Evolutionary conservation across 2,329 filamentous ascomycete genomes (phyloP).

Genomic region (Hymenoscyphus infarciens): DNA sequence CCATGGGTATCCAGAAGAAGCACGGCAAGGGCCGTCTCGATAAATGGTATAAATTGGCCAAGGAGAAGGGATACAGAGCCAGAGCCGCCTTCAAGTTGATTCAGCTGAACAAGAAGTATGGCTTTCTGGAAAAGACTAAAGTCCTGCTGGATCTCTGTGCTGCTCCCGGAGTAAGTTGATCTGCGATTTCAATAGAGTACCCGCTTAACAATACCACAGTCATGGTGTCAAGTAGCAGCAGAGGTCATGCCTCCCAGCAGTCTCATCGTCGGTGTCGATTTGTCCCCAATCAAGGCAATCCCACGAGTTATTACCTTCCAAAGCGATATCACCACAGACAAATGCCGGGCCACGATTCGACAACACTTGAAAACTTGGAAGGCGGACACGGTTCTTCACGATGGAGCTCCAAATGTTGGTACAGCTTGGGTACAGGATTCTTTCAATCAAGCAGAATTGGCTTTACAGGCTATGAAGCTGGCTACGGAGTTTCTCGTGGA

Average conservation of each 20-base stretch:
- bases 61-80: slow-evolving; percentile 95
- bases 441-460: slow-evolving; percentile 93
- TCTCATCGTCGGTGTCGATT: slow-evolving; percentile 91
- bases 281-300: slow-evolving; percentile 93
- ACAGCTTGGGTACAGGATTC: slow-evolving; percentile 98
- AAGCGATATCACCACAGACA: slow-evolving; percentile 96
- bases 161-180: slow-evolving; percentile 72
- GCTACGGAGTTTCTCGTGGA: slow-evolving; percentile 89
- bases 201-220: slow-evolving; percentile 46
- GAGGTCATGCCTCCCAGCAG: slow-evolving; percentile 90
- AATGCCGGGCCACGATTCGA: slow-evolving; percentile 85
- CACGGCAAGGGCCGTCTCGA: slow-evolving; percentile 97
- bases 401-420: slow-evolving; percentile 96
- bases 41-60: slow-evolving; percentile 98
- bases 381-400: slow-evolving; percentile 90
- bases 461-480: slow-evolving; percentile 84
- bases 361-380: slow-evolving; percentile 94
- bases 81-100: slow-evolving; percentile 97
- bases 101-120: slow-evolving; percentile 98
- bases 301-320: slow-evolving; percentile 93
- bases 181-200: background rate
- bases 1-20: slow-evolving; percentile 97
- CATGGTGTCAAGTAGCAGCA: slow-evolving; percentile 94
- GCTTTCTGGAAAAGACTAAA: slow-evolving; percentile 94
- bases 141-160: slow-evolving; percentile 97